Conservation (phyloP, 139 green algal genomes). For the Chlorella sp. region DNA sequence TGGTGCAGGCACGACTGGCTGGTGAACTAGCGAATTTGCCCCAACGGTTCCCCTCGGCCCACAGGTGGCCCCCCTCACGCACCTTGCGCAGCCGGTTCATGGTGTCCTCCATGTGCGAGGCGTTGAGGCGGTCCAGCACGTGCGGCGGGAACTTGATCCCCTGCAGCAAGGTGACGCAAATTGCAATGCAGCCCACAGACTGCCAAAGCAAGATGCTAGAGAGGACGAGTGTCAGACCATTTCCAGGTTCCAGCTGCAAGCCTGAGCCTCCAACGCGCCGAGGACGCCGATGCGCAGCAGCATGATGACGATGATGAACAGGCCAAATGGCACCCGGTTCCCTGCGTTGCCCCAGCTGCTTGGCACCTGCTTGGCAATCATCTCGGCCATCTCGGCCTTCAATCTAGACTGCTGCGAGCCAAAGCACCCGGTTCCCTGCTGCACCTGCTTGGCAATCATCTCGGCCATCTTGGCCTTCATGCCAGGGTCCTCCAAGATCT, state of each 20-base stretch:
- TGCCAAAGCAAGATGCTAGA: neutral
- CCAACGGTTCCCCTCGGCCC: too few relatives aligned
- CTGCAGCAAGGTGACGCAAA: neutral
- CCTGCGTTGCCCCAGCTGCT: neutral
- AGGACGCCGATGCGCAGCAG: too few relatives aligned
- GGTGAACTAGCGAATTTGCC: too few relatives aligned
- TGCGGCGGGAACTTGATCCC: neutral
- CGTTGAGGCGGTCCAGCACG: neutral
- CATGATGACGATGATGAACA: neutral
- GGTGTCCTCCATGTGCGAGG: neutral
- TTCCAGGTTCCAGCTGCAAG: neutral
- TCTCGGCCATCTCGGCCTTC: neutral
- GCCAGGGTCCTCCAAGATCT: neutral
- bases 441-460: constrained; percentile 6
- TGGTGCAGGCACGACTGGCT: too few relatives aligned
- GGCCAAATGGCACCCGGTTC: neutral
- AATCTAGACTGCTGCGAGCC: neutral
- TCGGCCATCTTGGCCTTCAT: neutral
- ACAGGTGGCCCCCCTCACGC: too few relatives aligned
- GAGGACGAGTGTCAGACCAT: neutral
- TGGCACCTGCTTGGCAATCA: neutral
- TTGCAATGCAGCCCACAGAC: neutral
- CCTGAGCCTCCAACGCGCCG: neutral
- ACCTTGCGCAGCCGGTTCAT: neutral
- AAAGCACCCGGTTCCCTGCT: neutral